phyloP scores from a whole-genome alignment of 441 rosid species.

The Flueggea neowawraea region DNA sequence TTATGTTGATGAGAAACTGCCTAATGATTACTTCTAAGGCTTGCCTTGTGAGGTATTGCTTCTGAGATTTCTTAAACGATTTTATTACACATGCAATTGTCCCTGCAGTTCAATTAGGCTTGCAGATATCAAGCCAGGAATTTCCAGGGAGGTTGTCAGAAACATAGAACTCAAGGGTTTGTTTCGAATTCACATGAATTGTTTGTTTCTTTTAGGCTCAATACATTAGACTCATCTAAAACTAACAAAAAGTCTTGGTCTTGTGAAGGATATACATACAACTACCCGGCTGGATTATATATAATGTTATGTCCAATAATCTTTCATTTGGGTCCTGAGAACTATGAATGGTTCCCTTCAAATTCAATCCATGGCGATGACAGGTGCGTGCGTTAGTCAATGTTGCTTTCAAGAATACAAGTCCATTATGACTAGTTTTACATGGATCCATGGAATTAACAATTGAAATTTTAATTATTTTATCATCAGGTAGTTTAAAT shows the following conservation, averaged over 20 bases:
- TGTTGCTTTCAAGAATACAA: too few relatives aligned
- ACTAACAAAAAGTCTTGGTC: neutral
- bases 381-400: slow-evolving; percentile 10
- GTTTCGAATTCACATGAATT: neutral
- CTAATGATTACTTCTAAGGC: too few relatives aligned
- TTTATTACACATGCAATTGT: too few relatives aligned
- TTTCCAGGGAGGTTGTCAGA: slow-evolving; percentile 39
- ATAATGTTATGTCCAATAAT: slow-evolving; percentile 37
- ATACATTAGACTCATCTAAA: neutral
- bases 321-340: slow-evolving; percentile 29
- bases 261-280: slow-evolving; percentile 42
- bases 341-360: slow-evolving; percentile 33
- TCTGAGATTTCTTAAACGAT: too few relatives aligned
- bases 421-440: too few relatives aligned
- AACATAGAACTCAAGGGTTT: slow-evolving; percentile 37
- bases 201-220: neutral
- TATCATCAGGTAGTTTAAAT: too few relatives aligned
- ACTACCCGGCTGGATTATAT: slow-evolving; percentile 40
- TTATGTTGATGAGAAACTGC: too few relatives aligned
- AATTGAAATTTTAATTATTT: too few relatives aligned
- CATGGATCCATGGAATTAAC: too few relatives aligned
- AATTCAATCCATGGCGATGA: slow-evolving; percentile 47
- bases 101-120: slow-evolving; percentile 16
- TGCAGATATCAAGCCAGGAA: slow-evolving; percentile 38
- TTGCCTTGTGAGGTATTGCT: too few relatives aligned